phyloP scores from a whole-genome alignment of 2,329 filamentous ascomycete genomes.

The Phyllosticta citribraziliensis region DNA sequence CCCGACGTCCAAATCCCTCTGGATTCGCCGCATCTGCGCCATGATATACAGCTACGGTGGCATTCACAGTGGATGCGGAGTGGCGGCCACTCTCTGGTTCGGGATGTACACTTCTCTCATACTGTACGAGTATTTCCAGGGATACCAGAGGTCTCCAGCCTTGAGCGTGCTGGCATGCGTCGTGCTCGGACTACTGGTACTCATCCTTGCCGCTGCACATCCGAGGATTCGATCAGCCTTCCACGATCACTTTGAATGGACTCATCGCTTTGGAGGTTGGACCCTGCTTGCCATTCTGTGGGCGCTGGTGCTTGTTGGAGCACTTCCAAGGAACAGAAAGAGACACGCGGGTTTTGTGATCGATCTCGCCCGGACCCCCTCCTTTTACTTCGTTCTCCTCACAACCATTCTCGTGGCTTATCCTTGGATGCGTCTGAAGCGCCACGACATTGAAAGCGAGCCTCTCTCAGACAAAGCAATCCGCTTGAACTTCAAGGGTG shows the following conservation, averaged over 20 bases:
- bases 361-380: conserved; percentile 38
- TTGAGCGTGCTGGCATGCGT: conserved; percentile 16
- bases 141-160: conserved; percentile 11
- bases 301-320: conserved; percentile 12
- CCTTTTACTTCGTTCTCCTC: conserved; percentile 60
- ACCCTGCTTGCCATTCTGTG: conserved; percentile 23
- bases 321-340: conserved; percentile 5
- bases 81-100: conserved; percentile 33
- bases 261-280: conserved; percentile 29
- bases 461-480: conserved; percentile 63
- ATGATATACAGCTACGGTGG: conserved; percentile 26
- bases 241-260: conserved; percentile 26
- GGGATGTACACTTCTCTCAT: conserved; percentile 28
- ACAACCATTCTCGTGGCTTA: conserved; percentile 58
- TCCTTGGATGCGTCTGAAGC: conserved; percentile 64
- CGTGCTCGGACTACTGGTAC: conserved; percentile 15
- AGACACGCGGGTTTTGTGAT: conserved; percentile 18
- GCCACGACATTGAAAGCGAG: conserved; percentile 55
- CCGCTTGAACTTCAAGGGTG: conserved; percentile 45
- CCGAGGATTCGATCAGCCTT: conserved; percentile 16
- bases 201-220: conserved; percentile 19
- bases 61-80: conserved; percentile 23
- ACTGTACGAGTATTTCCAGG: conserved; percentile 17
- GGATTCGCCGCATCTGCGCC: conserved; percentile 16
- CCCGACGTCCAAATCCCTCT: conserved; percentile 19